phyloP scores from a whole-genome alignment of 2,329 filamentous ascomycete genomes.

The Calonectria crousiana region DNA sequence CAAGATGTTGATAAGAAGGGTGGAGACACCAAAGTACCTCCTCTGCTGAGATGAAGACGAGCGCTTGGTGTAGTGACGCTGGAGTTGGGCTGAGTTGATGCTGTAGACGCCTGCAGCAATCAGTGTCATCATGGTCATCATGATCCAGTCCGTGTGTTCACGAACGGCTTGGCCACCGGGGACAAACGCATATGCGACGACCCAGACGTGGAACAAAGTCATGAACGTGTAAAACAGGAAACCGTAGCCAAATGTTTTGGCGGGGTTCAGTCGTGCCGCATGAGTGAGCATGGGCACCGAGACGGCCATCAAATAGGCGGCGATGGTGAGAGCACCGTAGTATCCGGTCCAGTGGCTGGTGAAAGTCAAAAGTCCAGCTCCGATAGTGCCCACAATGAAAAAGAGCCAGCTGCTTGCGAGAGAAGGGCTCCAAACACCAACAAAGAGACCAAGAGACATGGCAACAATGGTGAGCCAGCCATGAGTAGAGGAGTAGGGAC shows the following conservation, averaged over 20 bases:
- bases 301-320: constrained; percentile 85
- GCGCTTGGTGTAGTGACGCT: constrained; percentile 48
- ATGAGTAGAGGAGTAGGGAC: constrained; percentile 89
- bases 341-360: constrained; percentile 90
- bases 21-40: constrained; percentile 67
- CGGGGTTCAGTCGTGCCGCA: constrained; percentile 82
- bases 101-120: constrained; percentile 90
- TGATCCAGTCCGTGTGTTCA: constrained; percentile 96
- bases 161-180: constrained; percentile 92
- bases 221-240: constrained; percentile 94
- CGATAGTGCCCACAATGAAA: constrained; percentile 82
- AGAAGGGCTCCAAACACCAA: constrained; percentile 79
- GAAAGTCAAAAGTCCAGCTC: constrained; percentile 82
- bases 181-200: constrained; percentile 97
- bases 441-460: constrained; percentile 85
- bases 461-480: constrained; percentile 87
- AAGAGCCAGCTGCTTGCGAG: constrained; percentile 82
- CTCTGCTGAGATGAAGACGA: constrained; percentile 57
- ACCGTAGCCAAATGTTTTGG: constrained; percentile 85
- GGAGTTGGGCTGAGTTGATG: constrained; percentile 65
- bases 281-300: constrained; percentile 81
- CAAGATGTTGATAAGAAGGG: constrained; percentile 82
- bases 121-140: constrained; percentile 85
- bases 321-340: constrained; percentile 81
- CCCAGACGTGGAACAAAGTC: constrained; percentile 98